These are phyloP conservation scores for Beauveria medogensis DNA, from an alignment of 2,329 filamentous ascomycete genomes.

Conservation along the genomic window DNA sequence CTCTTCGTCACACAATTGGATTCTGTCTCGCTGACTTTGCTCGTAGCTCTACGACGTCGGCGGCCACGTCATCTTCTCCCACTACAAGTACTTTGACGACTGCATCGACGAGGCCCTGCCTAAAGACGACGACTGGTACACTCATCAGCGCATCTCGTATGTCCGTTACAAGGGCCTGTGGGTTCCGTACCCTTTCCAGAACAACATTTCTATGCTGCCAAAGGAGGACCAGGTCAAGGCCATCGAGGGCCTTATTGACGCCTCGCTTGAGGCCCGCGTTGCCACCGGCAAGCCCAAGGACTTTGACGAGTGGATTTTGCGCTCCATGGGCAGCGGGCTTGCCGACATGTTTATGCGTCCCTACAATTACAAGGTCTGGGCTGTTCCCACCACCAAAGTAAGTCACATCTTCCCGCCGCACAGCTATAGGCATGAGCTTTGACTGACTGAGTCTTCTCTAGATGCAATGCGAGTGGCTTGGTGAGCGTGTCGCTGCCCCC, in stretches of 20 bases:
- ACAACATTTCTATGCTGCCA: conserved; percentile 97
- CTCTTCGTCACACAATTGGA: conserved; percentile 2
- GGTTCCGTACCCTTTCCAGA: conserved; percentile 99
- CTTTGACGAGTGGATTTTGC: conserved; percentile 97
- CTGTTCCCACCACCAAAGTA: conserved; percentile 94
- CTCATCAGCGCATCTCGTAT: conserved; percentile 97
- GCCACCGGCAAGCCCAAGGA: conserved; percentile 86
- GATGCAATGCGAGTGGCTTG: conserved; percentile 99
- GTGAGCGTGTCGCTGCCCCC: conserved; percentile 94
- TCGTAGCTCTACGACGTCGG: conserved; percentile 91
- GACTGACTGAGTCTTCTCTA: conserved; percentile 28
- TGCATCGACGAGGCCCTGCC: conserved; percentile 95
- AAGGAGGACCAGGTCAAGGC: conserved; percentile 95
- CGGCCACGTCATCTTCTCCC: conserved; percentile 97
- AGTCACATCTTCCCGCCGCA: conserved; percentile 17
- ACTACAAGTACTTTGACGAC: conserved; percentile 99
- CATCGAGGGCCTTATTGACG: conserved; percentile 93
- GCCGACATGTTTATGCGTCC: conserved; percentile 97
- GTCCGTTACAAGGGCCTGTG: conserved; percentile 93
- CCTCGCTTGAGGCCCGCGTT: conserved; percentile 78
- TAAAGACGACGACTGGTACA: conserved; percentile 91
- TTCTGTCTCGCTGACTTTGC: conserved; percentile 12
- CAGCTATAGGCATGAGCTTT: neutral
- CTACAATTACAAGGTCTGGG: conserved; percentile 99
- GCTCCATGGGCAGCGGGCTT: conserved; percentile 82